Conservation (phyloP, 2,329 filamentous ascomycete genomes). For the Alternaria panax region DNA sequence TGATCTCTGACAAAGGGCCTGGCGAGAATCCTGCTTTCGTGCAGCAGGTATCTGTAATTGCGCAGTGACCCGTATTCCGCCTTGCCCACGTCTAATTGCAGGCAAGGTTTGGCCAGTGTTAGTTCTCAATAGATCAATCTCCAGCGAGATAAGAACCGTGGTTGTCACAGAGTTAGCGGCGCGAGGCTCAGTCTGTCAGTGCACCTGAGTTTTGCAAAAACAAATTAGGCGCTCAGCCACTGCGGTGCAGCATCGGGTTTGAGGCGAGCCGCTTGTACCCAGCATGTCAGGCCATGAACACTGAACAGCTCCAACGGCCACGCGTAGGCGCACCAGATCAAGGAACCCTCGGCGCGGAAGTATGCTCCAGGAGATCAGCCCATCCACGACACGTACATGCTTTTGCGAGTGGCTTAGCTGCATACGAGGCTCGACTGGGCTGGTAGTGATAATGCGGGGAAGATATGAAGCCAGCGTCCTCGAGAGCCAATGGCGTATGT, state of each 20-base stretch:
- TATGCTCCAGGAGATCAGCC: constrained; percentile 9
- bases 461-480: constrained; percentile 22
- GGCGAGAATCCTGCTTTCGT: not conserved
- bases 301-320: not conserved
- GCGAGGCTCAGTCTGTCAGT: constrained; percentile 17
- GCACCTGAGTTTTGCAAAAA: constrained; percentile 18
- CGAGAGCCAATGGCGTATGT: constrained; percentile 24
- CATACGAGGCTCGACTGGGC: constrained; percentile 20
- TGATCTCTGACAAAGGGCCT: constrained; percentile 1
- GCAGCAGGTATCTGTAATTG: not conserved
- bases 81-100: not conserved
- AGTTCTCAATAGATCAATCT: constrained; percentile 5
- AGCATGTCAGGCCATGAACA: constrained; percentile 7
- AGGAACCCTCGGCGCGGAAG: not conserved
- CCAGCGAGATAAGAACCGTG: constrained; percentile 17
- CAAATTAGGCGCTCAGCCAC: constrained; percentile 29
- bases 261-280: constrained; percentile 8
- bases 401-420: constrained; percentile 28
- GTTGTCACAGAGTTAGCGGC: constrained; percentile 10
- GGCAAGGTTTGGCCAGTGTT: constrained; percentile 1
- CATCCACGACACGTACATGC: constrained; percentile 8
- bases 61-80: not conserved
- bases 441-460: constrained; percentile 42
- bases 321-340: constrained; percentile 23
- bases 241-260: constrained; percentile 11